Evolutionary conservation across 768 basidiomycete genomes (phyloP), one percentile per base, ranked within the genome.

Genomic region (Nidularia pulvinata): DNA sequence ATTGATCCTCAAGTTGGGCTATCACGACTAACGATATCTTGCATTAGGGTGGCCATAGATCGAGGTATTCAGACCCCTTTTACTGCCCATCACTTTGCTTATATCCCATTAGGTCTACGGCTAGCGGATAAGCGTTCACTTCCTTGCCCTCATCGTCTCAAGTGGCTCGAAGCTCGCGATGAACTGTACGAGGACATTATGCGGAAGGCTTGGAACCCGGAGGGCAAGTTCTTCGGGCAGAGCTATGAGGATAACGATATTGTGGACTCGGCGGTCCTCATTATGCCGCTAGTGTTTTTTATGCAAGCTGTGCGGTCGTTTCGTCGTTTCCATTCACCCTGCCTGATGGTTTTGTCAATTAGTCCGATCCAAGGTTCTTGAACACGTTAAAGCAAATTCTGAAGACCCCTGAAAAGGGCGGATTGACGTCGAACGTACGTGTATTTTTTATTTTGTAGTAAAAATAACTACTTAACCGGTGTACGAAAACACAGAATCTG

Each of bases 201-300:
- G 89, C 67, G 80, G 30, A 90, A 88, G 63, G 91, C 92, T 0
- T 97, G 90, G 89, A 91, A 95, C 69, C 67, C 79, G 32, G 78
- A 84, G 43, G 69, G 81, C 55, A 70, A 81, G 60, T 82, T 78
- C 67, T 95, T 94, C 61, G 88, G 85, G 19, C 95, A 99, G 72
- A 88, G 88, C 63, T 99, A 95, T 68, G 96, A 98, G 61, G 90
- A 93, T 56, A 84, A 77, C 0, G 77, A 88, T 44, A 78, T 90
- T 7, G 67, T 98, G 19, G 96, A 98, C 65, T 89, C 92, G 11
- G 86, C 94, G 11, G 85, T 97, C 48, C 75, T 95, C 45, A 93
- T 95, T 61, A 94, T 93, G 90, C 94, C 95, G 1, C 77, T 95
- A 36, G 90, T 93, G 33, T 97, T 96, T 77, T 96, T 97, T 75